Evolutionary conservation across 2,329 filamentous ascomycete species (phyloP), one percentile per base, ranked within the genome.

Genomic region (Sclerotinia subarctica): DNA sequence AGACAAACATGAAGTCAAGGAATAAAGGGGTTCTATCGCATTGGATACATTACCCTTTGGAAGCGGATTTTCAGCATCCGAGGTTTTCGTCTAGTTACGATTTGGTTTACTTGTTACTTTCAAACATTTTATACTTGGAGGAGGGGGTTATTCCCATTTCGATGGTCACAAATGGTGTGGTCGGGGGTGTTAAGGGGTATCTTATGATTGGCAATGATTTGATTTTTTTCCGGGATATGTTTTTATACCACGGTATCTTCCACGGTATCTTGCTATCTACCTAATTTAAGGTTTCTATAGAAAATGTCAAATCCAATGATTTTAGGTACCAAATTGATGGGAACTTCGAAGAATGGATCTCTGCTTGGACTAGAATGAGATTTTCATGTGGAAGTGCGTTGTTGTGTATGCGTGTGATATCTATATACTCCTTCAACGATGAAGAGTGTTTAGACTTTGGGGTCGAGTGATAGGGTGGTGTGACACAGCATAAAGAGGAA

Each of bases 1-100:
- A 26, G 86, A 88, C 71, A 83, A 86, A 73, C 81, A 88, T 72
- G 86, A 85, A 64, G 83, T 85, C 42, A 82, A 81, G 72, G 84
- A 85, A 62, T 74, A 65, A 73, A 53, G 46, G 35, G 49, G 19
- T 26, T 51, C 44, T 32, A 51, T 35, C 7, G 5, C 21, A 42
- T 15, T 26, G n/a, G 42, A 26, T 15, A 38, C 24, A 26, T 26
- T 32, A 24, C 24, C 7, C 26, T 66, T 51, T 49, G 44, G 44
- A 24, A 29, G 53, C 21, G 11, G 21, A 42, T 17, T 51, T 57
- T 51, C 51, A 44, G 46, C 19, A 38, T 58, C 19, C 29, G 53
- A 62, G 46, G 46, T 38, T 49, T 21, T 42, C 44, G 44, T 66
- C 64, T 59, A 53, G 44, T 66, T 49, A 66, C n/a, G 64, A 59